Conservation (phyloP, 2,329 filamentous ascomycete genomes). For the Neonectria coccinea region DNA sequence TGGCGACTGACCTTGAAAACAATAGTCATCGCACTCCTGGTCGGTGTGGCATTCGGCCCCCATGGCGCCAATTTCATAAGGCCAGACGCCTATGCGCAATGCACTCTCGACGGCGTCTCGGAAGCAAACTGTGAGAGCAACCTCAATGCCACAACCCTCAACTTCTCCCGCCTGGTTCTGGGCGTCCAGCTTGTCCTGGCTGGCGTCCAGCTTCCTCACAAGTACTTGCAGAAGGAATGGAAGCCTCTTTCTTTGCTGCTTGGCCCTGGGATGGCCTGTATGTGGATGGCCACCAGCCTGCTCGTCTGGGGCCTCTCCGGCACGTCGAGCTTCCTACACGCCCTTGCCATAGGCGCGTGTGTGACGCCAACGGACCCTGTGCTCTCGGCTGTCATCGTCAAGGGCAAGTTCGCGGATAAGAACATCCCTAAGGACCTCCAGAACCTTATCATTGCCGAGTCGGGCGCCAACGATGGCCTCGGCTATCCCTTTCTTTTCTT, state of each 20-base stretch:
- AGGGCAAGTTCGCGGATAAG: constrained; percentile 92
- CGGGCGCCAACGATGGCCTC: constrained; percentile 88
- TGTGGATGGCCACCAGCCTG: constrained; percentile 88
- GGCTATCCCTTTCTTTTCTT: constrained; percentile 92
- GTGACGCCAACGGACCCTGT: constrained; percentile 94
- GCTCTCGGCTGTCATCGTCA: constrained; percentile 89
- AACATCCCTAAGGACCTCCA: constrained; percentile 87
- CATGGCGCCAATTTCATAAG: constrained; percentile 80
- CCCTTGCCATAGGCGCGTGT: constrained; percentile 83
- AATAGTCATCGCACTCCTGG: constrained; percentile 84
- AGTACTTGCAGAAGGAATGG: constrained; percentile 84
- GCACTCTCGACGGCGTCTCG: constrained; percentile 35
- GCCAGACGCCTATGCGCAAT: constrained; percentile 78
- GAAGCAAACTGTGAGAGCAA: constrained; percentile 57
- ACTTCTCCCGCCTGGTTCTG: constrained; percentile 87
- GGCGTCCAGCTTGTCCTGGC: constrained; percentile 92
- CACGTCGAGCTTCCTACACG: constrained; percentile 78
- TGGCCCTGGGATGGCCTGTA: constrained; percentile 84
- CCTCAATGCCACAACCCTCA: constrained; percentile 79
- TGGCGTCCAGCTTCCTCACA: constrained; percentile 86
- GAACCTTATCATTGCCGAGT: constrained; percentile 84
- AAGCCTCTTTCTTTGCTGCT: constrained; percentile 79
- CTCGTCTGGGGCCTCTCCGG: constrained; percentile 83
- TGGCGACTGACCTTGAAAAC: constrained; percentile 7
- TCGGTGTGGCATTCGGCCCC: constrained; percentile 83